A percentile compares a stretch with the other conserved stretches of the same genome.
These are phyloP conservation scores for Periglandula ipomoeae DNA, from an alignment of 2,329 filamentous ascomycete species.

Conservation along the genomic window DNA sequence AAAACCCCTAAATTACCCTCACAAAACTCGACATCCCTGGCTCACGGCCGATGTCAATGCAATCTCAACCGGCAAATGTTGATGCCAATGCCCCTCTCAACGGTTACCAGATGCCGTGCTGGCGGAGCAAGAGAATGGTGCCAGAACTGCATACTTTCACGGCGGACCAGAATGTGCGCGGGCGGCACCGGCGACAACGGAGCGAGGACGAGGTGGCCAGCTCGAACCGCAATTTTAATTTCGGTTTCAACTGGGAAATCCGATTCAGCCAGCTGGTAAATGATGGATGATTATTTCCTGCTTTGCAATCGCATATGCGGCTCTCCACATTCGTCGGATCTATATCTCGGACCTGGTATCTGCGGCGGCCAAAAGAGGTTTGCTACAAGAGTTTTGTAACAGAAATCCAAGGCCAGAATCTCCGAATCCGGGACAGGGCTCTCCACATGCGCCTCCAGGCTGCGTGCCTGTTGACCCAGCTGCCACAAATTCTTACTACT, in stretches of 20 bases:
- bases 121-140: not conserved
- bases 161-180: not conserved
- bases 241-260: no score
- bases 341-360: slow-evolving; percentile 17
- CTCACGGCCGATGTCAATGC: not conserved
- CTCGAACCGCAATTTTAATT: not conserved
- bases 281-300: not conserved
- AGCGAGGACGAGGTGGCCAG: not conserved
- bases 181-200: not conserved
- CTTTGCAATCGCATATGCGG: slow-evolving; percentile 7
- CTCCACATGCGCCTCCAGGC: slow-evolving; percentile 22
- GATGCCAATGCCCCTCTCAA: not conserved
- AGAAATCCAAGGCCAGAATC: slow-evolving; percentile 20
- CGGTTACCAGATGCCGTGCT: no score
- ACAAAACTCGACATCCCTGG: slow-evolving; percentile 3
- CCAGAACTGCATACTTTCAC: not conserved
- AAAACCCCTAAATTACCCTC: slow-evolving; percentile 11
- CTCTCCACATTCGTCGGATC: slow-evolving; percentile 15
- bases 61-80: not conserved
- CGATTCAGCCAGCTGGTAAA: not conserved
- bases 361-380: slow-evolving; percentile 12
- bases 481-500: no score
- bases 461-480: no score
- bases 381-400: slow-evolving; percentile 28
- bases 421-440: slow-evolving; percentile 17